Base-by-base conservation (phyloP, 2,329 filamentous ascomycete genomes). In the Teratosphaeria zuluensis region DNA sequence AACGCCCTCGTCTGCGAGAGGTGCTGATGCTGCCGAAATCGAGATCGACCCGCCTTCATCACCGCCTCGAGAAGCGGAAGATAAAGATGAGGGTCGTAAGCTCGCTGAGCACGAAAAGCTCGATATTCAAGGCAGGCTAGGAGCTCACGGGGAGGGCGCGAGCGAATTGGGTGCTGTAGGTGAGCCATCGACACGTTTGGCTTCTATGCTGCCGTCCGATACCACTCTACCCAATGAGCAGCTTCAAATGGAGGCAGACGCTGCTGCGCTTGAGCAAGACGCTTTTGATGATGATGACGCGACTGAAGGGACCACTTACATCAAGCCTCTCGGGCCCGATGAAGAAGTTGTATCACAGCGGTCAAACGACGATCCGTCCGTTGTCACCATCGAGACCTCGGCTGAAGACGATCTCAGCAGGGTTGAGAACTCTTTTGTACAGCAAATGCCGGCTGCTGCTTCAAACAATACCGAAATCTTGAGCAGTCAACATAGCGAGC, bases 1-100 rank as follows among this genome's bases (percentile, higher is more conserved):
- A 3, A 81, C 79, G 1, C 78, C 79, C 9, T 64, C 62, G 4
- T 35, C 74, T 14, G 51, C 31, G 6, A 61, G 51, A 28, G 58
- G 51, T 30, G 24, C 31, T 2, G 57, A 56, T 33, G 24, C 56
- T 31, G 56, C 56, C 9, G 51, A 42, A 28, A 58, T 54, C 31
- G 56, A 58, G 35, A 46, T 42, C 30, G 38, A 60, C n/a, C 35
- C 35, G n/a, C 56, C 52, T 16, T 56, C 58, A 24, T 53, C 54
- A 6, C 54, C 58, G 38, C 56, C 52, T 33, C 32, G 24, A 32
- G 12, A 57, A 48, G 52, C 5, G 12, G 32, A 56, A 33, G 24
- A 51, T 24, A 19, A 48, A 7, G n/a, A 54, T n/a, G 31, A 48
- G 16, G 42, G 4, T n/a, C 8, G 24, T 16, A 38, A 55, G 51